Evolutionary conservation across 768 basidiomycete species (phyloP).

Genomic region (Amylocystis lapponica): DNA sequence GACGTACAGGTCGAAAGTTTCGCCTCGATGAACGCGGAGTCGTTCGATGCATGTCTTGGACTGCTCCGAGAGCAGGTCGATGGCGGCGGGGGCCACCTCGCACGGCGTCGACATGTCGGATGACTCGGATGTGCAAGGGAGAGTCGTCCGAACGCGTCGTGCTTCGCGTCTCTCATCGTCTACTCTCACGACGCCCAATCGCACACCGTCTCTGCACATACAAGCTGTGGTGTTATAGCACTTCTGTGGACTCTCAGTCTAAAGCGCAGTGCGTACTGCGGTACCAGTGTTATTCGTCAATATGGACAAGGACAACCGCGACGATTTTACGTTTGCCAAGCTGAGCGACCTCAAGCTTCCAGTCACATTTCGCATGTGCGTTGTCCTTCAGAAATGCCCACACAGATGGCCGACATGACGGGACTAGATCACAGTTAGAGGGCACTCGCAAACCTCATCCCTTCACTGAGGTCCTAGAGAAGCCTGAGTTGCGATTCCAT

Average conservation of each 20-base stretch:
- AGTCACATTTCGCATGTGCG: slow-evolving; percentile 78
- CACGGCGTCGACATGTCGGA: background rate
- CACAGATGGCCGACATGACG: background rate
- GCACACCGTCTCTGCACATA: too few relatives aligned
- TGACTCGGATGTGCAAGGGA: too few relatives aligned
- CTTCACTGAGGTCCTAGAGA: slow-evolving; percentile 76
- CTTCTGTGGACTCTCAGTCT: too few relatives aligned
- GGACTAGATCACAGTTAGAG: slow-evolving; percentile 72
- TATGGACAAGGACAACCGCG: slow-evolving; percentile 65
- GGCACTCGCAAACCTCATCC: slow-evolving; percentile 67
- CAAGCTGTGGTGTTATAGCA: too few relatives aligned
- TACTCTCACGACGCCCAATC: too few relatives aligned
- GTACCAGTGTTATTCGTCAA: too few relatives aligned
- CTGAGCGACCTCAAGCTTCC: slow-evolving; percentile 85
- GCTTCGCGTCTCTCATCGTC: too few relatives aligned
- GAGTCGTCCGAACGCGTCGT: too few relatives aligned
- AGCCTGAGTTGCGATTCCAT: slow-evolving; percentile 77
- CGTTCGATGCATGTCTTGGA: slow-evolving; percentile 33
- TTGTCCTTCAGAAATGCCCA: slow-evolving; percentile 13
- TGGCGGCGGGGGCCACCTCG: slow-evolving; percentile 1
- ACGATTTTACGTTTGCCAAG: slow-evolving; percentile 91
- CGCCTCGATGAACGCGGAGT: slow-evolving; percentile 26
- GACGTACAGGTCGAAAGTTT: slow-evolving; percentile 51
- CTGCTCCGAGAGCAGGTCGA: slow-evolving; percentile 11
- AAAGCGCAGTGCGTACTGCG: too few relatives aligned